Evolutionary conservation across 2,329 filamentous ascomycete species (phyloP).

Genomic region (Penicillium vulpinum): DNA sequence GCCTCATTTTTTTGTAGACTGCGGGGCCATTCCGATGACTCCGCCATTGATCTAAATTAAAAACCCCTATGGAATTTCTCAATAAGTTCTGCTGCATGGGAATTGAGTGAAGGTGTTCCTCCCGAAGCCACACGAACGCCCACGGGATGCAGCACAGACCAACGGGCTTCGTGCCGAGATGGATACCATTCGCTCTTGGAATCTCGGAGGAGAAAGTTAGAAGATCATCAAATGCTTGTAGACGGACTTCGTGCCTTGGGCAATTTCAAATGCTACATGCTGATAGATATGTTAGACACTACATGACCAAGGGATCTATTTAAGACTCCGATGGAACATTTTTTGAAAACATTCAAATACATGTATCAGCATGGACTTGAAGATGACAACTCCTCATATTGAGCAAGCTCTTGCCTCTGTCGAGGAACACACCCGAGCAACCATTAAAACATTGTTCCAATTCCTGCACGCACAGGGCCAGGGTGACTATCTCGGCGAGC

Average conservation of each 20-base stretch:
- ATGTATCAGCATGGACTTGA: slow-evolving; percentile 6
- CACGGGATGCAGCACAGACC: slow-evolving; percentile 9
- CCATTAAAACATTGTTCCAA: slow-evolving; percentile 25
- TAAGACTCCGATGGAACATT: neutral
- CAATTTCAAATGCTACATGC: neutral
- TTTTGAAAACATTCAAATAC: neutral
- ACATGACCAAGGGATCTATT: neutral
- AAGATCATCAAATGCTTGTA: neutral
- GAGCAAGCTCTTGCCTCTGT: slow-evolving; percentile 15
- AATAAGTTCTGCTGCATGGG: neutral
- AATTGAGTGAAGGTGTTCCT: slow-evolving; percentile 5
- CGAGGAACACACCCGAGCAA: slow-evolving; percentile 19
- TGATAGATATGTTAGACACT: neutral
- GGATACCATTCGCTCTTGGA: neutral
- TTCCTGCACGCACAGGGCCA: slow-evolving; percentile 32
- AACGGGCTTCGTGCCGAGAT: slow-evolving; percentile 26
- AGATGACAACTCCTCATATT: neutral
- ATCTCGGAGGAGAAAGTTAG: neutral
- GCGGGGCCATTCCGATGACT: neutral
- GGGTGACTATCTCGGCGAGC: slow-evolving; percentile 32
- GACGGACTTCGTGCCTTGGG: neutral
- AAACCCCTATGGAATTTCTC: neutral
- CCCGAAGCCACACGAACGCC: slow-evolving; percentile 2
- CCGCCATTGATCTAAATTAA: neutral
- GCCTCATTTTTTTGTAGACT: neutral